A percentile compares a stretch with the other conserved stretches of the same genome.
Conservation (phyloP, 345 rosid genomes). For the Corymbia maculata region DNA sequence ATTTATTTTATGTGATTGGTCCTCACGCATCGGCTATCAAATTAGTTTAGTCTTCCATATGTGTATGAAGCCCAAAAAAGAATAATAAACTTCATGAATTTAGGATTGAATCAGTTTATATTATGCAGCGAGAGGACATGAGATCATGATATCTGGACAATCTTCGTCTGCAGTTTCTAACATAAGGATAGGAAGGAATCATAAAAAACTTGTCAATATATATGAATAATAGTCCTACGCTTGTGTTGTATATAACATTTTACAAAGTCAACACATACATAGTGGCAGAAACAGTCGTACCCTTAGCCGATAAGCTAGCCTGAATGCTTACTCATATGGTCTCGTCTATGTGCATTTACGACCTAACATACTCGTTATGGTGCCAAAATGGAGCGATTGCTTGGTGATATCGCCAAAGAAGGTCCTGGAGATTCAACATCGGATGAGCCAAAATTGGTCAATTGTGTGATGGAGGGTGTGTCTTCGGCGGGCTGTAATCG, state of each 20-base stretch:
- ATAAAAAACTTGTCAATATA: not conserved
- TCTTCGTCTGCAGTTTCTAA: not conserved
- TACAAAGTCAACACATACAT: not conserved
- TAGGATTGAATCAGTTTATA: not conserved
- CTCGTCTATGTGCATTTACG: not conserved
- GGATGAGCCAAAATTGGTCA: not conserved
- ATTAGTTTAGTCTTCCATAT: not conserved
- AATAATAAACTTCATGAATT: not conserved
- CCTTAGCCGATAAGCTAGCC: not conserved
- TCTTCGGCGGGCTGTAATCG: constrained; percentile 8
- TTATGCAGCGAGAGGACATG: not conserved
- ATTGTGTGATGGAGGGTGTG: constrained; percentile 12
- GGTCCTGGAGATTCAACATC: not conserved
- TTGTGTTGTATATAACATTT: not conserved
- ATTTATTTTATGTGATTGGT: not conserved
- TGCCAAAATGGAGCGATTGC: not conserved
- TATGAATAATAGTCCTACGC: not conserved
- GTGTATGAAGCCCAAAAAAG: not conserved
- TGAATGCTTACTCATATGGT: not conserved
- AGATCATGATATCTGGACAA: not conserved
- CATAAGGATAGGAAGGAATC: not conserved
- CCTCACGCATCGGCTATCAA: not conserved
- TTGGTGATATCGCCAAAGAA: not conserved
- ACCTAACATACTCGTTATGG: not conserved
- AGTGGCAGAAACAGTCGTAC: not conserved